phyloP scores from a whole-genome alignment of 371 early-diverging fungal genomes.

The Rhizopus sp. region DNA sequence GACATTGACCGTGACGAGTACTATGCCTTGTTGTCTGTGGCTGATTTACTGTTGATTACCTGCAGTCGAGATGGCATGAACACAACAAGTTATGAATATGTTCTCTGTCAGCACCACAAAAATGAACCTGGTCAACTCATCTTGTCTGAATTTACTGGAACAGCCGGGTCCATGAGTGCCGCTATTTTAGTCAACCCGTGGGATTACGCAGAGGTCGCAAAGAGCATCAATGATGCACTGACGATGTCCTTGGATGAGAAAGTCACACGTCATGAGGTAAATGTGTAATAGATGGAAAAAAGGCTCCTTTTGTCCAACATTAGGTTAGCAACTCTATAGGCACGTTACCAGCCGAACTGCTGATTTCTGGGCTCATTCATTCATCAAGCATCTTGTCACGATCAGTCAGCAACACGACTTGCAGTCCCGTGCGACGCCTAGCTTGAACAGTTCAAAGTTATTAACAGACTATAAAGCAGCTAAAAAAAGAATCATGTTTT shows the following conservation, averaged over 20 bases:
- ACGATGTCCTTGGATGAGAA: constrained; percentile 82
- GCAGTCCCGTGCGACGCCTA: constrained; percentile 66
- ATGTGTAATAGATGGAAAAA: background rate
- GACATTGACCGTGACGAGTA: constrained; percentile 95
- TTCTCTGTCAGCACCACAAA: constrained; percentile 94
- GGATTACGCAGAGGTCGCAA: constrained; percentile 91
- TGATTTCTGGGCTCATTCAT: constrained; percentile 86
- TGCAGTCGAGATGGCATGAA: constrained; percentile 99
- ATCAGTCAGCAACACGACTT: constrained; percentile 41
- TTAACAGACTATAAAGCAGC: constrained; percentile 47
- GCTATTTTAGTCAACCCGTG: constrained; percentile 97
- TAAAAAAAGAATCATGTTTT: constrained; percentile 70
- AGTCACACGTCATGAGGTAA: constrained; percentile 36
- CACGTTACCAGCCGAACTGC: constrained; percentile 89
- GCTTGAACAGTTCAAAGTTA: constrained; percentile 50
- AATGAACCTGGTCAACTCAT: constrained; percentile 85
- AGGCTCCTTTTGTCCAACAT: background rate
- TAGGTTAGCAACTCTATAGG: constrained; percentile 69
- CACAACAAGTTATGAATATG: constrained; percentile 97
- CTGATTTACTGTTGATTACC: constrained; percentile 96
- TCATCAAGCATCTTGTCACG: constrained; percentile 63
- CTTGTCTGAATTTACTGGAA: constrained; percentile 97
- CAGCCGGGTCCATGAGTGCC: constrained; percentile 88
- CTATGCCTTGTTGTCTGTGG: constrained; percentile 91
- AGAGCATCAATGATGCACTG: constrained; percentile 87